phyloP scores from a whole-genome alignment of 2,329 filamentous ascomycete genomes.

The Diaporthe sp. region DNA sequence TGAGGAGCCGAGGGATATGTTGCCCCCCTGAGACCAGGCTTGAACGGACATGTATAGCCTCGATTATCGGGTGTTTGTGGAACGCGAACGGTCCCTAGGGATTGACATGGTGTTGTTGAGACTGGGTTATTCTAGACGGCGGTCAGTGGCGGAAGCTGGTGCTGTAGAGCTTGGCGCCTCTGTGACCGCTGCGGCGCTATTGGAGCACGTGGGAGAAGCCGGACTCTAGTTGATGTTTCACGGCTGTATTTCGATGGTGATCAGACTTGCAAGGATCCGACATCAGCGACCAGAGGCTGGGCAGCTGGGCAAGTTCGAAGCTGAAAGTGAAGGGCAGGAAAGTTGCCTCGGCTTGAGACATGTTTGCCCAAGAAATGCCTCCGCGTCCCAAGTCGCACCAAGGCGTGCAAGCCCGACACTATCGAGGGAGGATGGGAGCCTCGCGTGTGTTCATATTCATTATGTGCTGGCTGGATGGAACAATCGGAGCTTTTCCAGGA shows the following conservation, averaged over 20 bases:
- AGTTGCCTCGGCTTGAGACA: conserved; percentile 11
- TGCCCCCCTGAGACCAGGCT: background rate
- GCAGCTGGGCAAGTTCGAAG: conserved; percentile 1
- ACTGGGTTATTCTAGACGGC: background rate
- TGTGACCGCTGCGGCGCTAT: background rate
- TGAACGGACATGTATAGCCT: background rate
- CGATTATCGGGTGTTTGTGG: background rate
- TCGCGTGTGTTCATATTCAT: background rate
- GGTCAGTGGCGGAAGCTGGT: background rate
- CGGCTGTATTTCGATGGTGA: conserved; percentile 1
- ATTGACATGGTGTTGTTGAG: background rate
- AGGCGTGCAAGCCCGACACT: background rate
- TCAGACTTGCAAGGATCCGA: background rate
- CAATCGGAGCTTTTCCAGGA: conserved; percentile 22
- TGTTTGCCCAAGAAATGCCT: background rate
- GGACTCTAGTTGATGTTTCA: conserved; percentile 6
- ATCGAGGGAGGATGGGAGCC: background rate
- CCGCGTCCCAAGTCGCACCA: conserved; percentile 5
- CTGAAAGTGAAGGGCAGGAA: conserved; percentile 7
- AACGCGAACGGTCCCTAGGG: background rate
- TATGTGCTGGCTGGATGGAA: background rate
- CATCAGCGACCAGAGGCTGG: background rate
- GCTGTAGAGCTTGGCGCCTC: background rate
- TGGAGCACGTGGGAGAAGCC: background rate
- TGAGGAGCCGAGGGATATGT: no score